A percentile compares a stretch with the other conserved stretches of the same genome.
These are phyloP conservation scores for Hygrophila difformis DNA, from an alignment of 257 asterid species.

Conservation along the genomic window DNA sequence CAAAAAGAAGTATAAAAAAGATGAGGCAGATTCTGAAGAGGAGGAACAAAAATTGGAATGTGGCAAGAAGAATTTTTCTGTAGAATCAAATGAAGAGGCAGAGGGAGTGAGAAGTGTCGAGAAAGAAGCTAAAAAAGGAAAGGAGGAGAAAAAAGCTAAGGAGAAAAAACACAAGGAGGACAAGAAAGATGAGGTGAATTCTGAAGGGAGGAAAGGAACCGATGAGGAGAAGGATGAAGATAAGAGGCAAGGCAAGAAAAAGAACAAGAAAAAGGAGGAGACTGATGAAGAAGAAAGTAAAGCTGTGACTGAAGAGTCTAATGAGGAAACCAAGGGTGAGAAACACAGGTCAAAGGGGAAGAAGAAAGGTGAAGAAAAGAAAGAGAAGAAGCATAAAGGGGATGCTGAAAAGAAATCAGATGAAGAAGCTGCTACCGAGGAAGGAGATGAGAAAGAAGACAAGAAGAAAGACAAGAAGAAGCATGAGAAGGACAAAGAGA, in stretches of 20 bases:
- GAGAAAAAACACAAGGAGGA: slow-evolving; percentile 12
- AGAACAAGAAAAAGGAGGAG: slow-evolving; percentile 5
- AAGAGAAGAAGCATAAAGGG: slow-evolving; percentile 6
- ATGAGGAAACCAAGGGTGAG: slow-evolving; percentile 11
- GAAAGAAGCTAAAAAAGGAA: slow-evolving; percentile 12
- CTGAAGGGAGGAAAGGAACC: slow-evolving; percentile 1
- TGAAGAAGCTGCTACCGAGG: slow-evolving; percentile 5
- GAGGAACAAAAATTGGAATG: neutral
- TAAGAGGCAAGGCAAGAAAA: slow-evolving; percentile 18
- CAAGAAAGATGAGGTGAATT: slow-evolving; percentile 16
- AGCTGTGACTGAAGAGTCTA: neutral
- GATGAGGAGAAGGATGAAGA: slow-evolving; percentile 13
- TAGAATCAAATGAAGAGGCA: neutral
- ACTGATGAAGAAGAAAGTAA: neutral
- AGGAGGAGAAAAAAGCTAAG: slow-evolving; percentile 15
- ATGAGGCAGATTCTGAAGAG: slow-evolving; percentile 1
- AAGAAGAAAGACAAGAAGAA: neutral
- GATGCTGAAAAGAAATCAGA: neutral
- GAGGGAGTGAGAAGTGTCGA: neutral
- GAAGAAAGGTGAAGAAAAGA: slow-evolving; percentile 10
- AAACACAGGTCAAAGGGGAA: neutral
- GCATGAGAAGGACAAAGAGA: slow-evolving; percentile 4
- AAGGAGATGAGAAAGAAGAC: neutral
- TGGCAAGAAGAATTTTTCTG: no score
- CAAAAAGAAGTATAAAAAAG: slow-evolving; percentile 10